phyloP scores from a whole-genome alignment of 2,329 filamentous ascomycete genomes.

The Colletotrichum aenigma region DNA sequence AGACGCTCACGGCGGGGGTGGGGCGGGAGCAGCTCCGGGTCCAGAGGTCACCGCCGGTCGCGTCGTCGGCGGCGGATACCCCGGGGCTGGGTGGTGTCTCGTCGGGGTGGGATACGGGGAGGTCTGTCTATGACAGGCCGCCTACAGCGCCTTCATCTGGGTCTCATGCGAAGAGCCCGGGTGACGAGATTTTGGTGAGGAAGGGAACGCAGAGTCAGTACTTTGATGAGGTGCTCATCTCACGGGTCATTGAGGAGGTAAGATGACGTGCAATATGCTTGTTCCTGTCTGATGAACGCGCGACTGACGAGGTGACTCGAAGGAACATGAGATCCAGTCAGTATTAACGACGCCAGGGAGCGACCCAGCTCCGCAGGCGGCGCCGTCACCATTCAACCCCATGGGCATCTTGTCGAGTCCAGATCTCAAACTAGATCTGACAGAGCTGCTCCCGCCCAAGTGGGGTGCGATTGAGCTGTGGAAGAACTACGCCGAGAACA shows the following conservation, averaged over 20 bases:
- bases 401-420: slow-evolving; percentile 35
- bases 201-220: slow-evolving; percentile 37
- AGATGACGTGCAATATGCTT: rapidly evolving
- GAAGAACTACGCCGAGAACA: slow-evolving; percentile 29
- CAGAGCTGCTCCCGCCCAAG: slow-evolving; percentile 27
- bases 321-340: slow-evolving; percentile 25
- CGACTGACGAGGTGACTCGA: not conserved
- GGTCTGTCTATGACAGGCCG: not conserved
- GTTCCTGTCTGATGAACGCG: not conserved
- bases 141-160: not conserved
- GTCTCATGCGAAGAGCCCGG: not conserved
- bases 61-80: not conserved
- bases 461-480: slow-evolving; percentile 32
- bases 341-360: slow-evolving; percentile 19
- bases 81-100: not conserved
- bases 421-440: slow-evolving; percentile 11
- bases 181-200: slow-evolving; percentile 31
- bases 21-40: not conserved
- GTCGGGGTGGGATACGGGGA: not conserved
- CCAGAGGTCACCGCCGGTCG: not conserved
- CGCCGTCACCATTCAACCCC: slow-evolving; percentile 31
- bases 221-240: slow-evolving; percentile 40
- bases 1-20: slow-evolving; percentile 24
- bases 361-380: not conserved
- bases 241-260: slow-evolving; percentile 37